Evolutionary conservation across 306 rosid genomes (phyloP), one percentile per base, ranked within the genome.

Genomic region (Mimosa bimucronata): DNA sequence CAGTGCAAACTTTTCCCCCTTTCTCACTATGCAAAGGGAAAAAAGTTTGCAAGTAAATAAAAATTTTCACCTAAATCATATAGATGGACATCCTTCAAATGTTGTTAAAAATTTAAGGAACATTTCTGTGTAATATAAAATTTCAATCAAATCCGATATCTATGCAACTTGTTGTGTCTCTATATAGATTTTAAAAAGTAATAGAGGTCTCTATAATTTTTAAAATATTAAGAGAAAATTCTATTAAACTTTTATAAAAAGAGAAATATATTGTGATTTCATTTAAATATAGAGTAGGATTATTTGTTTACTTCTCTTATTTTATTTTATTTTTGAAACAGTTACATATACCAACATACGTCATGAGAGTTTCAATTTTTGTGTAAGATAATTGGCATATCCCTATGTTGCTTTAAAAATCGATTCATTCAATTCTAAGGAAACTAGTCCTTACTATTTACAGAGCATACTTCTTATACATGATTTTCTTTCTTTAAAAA

Each of bases 1-100:
- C 64, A 26, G 11, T 58, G 58, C 19, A 55, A 41, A 61, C 79
- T 40, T 9, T 25, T 31, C 46, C 73, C 29, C 57, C 40, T 80
- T 73, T 70, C 66, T 40, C 73, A 37, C 46, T 23, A 10, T 52
- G 58, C 58, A 19, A 10, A 18, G 9, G 57, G 50, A 13, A 50
- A 50, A 50, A 50, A 18, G 23, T 50, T 18, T 18, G 57, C 7
- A 4, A 46, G 52, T 4, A 46, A 46, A 48, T 16, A 48, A 48
- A 4, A 48, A 15, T 16, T 48, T 18, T 5, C n/a, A 48, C 55
- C 21, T 0, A 48, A 48, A 18, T 46, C 6, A 46, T 46, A 2
- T 13, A 18, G n/a, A n/a, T n/a, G n/a, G n/a, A 46, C 53, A 46
- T 46, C 53, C 2, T 48, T 48, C 57, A 16, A 48, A 14, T 45